phyloP scores from a whole-genome alignment of 352 stramenopile species.

The Ophiocytium majus region DNA sequence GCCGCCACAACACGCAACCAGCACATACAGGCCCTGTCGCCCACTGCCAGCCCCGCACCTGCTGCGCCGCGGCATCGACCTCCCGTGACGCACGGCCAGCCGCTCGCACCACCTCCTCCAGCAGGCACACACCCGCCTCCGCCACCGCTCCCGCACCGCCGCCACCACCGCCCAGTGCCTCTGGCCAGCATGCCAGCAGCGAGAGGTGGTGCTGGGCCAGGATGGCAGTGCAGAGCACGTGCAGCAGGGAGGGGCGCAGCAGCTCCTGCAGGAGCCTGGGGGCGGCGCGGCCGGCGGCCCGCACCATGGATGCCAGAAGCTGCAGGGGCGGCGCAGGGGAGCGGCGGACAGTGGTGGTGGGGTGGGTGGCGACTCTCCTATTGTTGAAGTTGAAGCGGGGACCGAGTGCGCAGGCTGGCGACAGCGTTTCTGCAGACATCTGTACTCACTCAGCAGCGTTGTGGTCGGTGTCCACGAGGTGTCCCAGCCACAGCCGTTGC shows the following conservation, averaged over 20 bases:
- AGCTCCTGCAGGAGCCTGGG: background rate
- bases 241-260: background rate
- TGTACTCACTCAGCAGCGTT: no score
- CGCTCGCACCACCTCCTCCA: slow-evolving; percentile 68
- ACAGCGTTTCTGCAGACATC: no score
- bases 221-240: background rate
- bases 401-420: no score
- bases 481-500: no score
- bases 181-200: background rate
- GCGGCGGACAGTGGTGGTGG: no score
- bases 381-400: background rate
- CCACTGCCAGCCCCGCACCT: no score
- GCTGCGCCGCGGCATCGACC: slow-evolving; percentile 52
- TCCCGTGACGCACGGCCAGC: slow-evolving; percentile 65
- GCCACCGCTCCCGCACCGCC: background rate
- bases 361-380: background rate
- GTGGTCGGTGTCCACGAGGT: no score
- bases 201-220: background rate
- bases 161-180: background rate
- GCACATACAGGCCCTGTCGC: no score
- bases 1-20: no score
- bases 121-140: background rate
- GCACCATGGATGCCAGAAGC: background rate
- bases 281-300: no score
- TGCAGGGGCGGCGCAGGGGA: background rate